Conservation (phyloP, 768 basidiomycete genomes). For the Tephrocybe sp. region DNA sequence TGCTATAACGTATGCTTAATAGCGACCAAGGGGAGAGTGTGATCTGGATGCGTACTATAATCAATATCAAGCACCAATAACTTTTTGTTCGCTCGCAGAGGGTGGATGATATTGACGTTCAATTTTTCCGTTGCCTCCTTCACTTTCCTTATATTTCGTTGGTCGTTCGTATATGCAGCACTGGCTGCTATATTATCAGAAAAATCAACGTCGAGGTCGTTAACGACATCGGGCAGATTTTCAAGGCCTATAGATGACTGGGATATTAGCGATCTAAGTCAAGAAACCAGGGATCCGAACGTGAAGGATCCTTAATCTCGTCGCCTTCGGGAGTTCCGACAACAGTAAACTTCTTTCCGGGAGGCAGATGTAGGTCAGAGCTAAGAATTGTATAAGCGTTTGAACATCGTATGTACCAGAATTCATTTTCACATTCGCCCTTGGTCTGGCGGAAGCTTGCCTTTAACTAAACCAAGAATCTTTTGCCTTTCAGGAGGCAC, state of each 20-base stretch:
- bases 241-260: slow-evolving; percentile 48
- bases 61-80: slow-evolving; percentile 87
- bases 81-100: slow-evolving; percentile 72
- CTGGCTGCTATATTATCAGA: slow-evolving; percentile 55
- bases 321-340: slow-evolving; percentile 84
- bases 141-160: slow-evolving; percentile 79
- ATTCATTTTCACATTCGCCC: slow-evolving; percentile 46
- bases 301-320: slow-evolving; percentile 78
- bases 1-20: slow-evolving; percentile 39
- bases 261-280: neutral
- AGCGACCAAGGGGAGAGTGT: neutral
- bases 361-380: slow-evolving; percentile 52
- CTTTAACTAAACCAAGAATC: slow-evolving; percentile 81
- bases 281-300: slow-evolving; percentile 29
- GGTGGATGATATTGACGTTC: slow-evolving; percentile 69
- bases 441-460: slow-evolving; percentile 77
- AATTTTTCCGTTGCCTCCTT: slow-evolving; percentile 67
- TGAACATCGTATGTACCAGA: neutral
- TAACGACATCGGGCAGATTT: slow-evolving; percentile 65
- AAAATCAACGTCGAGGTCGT: slow-evolving; percentile 84
- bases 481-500: slow-evolving; percentile 88
- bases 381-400: slow-evolving; percentile 27
- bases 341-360: slow-evolving; percentile 77
- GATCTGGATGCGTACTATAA: slow-evolving; percentile 55
- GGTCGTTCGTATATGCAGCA: slow-evolving; percentile 66